Evolutionary conservation across 495 filamentous ascomycete genomes (phyloP).

Genomic region (Neurospora sp.): DNA sequence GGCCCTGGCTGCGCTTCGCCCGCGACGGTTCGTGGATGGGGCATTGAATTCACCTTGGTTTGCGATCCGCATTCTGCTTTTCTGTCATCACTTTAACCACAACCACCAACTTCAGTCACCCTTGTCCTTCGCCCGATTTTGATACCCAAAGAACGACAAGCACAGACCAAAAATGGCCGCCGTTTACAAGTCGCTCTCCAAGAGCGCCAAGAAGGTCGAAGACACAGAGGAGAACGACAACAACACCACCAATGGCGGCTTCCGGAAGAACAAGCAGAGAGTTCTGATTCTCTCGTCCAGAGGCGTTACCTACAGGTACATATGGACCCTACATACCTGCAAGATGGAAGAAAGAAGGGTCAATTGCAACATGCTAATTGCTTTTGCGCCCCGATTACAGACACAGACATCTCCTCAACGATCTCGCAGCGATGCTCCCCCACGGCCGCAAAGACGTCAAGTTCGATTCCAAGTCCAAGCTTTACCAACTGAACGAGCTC

Average conservation of each 20-base stretch:
- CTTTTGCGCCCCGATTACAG: constrained; percentile 27
- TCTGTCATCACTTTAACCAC: constrained; percentile 1
- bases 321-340: neutral
- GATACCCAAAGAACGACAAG: neutral
- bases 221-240: constrained; percentile 23
- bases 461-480: constrained; percentile 89
- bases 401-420: constrained; percentile 87
- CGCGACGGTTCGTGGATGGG: neutral
- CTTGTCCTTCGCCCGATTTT: neutral
- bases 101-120: constrained; percentile 1
- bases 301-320: constrained; percentile 79
- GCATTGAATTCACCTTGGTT: neutral
- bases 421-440: constrained; percentile 79
- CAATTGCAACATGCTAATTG: constrained; percentile 1
- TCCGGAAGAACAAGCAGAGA: constrained; percentile 58
- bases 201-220: constrained; percentile 37
- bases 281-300: constrained; percentile 83
- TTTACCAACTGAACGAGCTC: constrained; percentile 88
- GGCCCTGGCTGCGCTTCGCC: neutral
- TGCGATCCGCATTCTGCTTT: neutral
- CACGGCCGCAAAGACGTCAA: constrained; percentile 93
- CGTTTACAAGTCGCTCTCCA: constrained; percentile 88
- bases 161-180: constrained; percentile 59
- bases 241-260: constrained; percentile 23
- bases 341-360: neutral